Base-by-base conservation (phyloP, 345 rosid species). In the Acer negundo region DNA sequence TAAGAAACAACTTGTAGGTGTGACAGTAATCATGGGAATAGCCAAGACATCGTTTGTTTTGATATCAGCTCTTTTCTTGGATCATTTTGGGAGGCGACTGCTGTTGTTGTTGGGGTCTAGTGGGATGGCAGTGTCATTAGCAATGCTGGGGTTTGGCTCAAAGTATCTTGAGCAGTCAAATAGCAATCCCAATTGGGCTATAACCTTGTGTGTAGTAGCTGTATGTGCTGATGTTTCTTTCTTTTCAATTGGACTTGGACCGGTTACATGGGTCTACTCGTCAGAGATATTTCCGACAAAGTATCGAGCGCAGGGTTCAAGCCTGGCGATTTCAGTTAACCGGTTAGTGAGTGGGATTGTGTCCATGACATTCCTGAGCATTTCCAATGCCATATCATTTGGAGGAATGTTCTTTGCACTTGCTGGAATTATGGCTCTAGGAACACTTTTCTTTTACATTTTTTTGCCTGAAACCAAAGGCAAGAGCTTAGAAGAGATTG, bases 221-320 rank as follows among this genome's bases (percentile, higher is more conserved):
- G 84, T 88, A 9, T 87, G 88, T 8, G 67, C 78, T 0, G 69
- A 75, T 17, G 90, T 90, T 5, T 90, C 95, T 1, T 94, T 87
- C 81, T 92, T 94, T 62, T 88, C 97, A 0, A 88, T 92, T 10
- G 98, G 97, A 77, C 94, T 87, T 19, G 98, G 95, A 66, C 98
- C 98, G 0, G 85, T 90, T 3, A 88, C 98, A 0, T 92, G 94
- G 95, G 97, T 94, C n/a, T 94, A 92, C 70, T 90, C 91, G 2
- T 84, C 93, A 0, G 97, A 94, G 87, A 89, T 92, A 40, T 93
- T 92, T 80, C 98, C 98, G 1, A 61, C 84, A 70, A 84, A 86
- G 71, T 78, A 87, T 66, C 68, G 97, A 79, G 98, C 95, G 67
- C 97, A 88, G 31, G 97, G 98, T 38, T 81, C 87, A 0, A 83